These are phyloP conservation scores for Liriodendron chinense DNA, from an alignment of 164 flowering plant genomes.

Conservation along the genomic window DNA sequence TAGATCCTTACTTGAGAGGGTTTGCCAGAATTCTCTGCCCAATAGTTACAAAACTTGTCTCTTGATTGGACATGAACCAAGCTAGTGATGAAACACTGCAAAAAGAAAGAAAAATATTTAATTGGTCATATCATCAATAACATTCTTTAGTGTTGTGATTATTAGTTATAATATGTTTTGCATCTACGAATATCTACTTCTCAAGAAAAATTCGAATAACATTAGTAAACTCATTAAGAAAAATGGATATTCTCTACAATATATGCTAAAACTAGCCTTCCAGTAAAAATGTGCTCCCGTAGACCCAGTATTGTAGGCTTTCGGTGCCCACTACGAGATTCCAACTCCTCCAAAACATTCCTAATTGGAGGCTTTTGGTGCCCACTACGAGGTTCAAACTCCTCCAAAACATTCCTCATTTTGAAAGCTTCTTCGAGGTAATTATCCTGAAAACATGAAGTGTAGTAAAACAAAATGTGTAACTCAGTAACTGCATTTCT, in stretches of 20 bases:
- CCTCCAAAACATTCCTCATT: constrained; percentile 39
- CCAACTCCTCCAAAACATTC: constrained; percentile 26
- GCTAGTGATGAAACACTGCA: constrained; percentile 97
- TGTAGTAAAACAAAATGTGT: background rate
- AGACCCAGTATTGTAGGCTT: constrained; percentile 41
- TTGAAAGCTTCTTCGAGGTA: constrained; percentile 48
- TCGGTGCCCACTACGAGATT: constrained; percentile 18
- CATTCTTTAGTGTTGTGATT: background rate
- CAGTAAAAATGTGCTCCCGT: constrained; percentile 43
- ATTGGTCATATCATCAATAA: too few species aligned
- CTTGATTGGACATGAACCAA: constrained; percentile 99
- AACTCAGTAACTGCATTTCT: background rate
- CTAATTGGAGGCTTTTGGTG: constrained; percentile 32
- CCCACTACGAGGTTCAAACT: constrained; percentile 18
- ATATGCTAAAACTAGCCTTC: constrained; percentile 30
- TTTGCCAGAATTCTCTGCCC: constrained; percentile 88
- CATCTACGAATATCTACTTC: background rate
- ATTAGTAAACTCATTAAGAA: background rate
- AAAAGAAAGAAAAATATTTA: background rate
- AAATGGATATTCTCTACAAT: background rate
- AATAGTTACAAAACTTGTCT: constrained; percentile 98
- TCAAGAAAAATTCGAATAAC: background rate
- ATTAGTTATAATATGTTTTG: background rate
- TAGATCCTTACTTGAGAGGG: constrained; percentile 65
- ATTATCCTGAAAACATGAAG: constrained; percentile 36